Evolutionary conservation across 768 basidiomycete species (phyloP).

Genomic region (Coprinopsis cinerea): DNA sequence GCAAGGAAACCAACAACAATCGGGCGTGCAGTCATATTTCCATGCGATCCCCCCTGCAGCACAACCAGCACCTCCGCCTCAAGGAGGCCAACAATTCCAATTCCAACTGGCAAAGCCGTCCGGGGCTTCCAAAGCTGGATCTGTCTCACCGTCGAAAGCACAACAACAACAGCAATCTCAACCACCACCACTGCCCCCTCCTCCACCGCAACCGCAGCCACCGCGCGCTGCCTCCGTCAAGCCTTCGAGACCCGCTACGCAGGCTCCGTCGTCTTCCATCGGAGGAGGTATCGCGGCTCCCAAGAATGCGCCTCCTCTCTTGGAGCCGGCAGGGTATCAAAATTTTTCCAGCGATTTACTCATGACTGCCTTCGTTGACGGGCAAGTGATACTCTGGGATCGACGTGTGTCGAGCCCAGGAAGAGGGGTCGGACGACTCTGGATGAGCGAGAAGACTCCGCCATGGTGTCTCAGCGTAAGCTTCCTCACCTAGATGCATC

Average conservation of each 20-base stretch:
- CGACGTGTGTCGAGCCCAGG: conserved; percentile 60
- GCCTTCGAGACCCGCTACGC: conserved; percentile 17
- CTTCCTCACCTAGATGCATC: conserved; percentile 11
- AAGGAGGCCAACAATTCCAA: conserved; percentile 13
- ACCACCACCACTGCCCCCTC: conserved; percentile 13
- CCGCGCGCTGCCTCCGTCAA: too few relatives aligned
- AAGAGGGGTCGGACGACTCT: conserved; percentile 74
- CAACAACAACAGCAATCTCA: conserved; percentile 11
- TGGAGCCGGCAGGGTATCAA: conserved; percentile 55
- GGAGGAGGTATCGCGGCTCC: conserved; percentile 40
- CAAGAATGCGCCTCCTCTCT: conserved; percentile 70
- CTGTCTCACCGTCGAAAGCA: conserved; percentile 10
- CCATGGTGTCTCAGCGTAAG: conserved; percentile 94
- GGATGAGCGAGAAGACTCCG: conserved; percentile 88
- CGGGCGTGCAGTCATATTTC: not conserved
- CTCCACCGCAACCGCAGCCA: conserved; percentile 16
- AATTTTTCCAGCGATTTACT: conserved; percentile 77
- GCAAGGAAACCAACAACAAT: not conserved
- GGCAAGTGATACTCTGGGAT: conserved; percentile 91
- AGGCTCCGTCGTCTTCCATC: not conserved
- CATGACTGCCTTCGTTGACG: conserved; percentile 87
- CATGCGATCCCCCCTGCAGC: not conserved
- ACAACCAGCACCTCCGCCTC: conserved; percentile 3
- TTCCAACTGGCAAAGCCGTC: conserved; percentile 7
- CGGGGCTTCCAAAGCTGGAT: not conserved